phyloP scores from a whole-genome alignment of 2,329 filamentous ascomycete genomes.

The Aspergillus vadensis region DNA sequence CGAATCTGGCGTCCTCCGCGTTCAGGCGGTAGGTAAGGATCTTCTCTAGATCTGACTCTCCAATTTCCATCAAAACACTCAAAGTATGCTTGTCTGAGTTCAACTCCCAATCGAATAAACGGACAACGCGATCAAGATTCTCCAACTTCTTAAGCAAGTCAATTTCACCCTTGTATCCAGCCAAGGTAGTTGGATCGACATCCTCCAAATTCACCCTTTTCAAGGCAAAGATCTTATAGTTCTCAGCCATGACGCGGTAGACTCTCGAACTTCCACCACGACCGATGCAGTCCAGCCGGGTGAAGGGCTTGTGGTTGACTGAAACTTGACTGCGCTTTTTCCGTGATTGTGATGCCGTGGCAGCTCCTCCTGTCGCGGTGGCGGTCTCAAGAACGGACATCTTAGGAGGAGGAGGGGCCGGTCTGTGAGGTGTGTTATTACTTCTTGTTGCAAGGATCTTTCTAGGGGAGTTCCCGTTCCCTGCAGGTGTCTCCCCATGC shows the following conservation, averaged over 20 bases:
- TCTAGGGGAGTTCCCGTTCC: constrained; percentile 41
- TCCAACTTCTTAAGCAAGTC: constrained; percentile 80
- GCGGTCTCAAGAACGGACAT: constrained; percentile 96
- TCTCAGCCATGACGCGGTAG: constrained; percentile 95
- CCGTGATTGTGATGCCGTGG: constrained; percentile 69
- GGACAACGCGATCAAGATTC: constrained; percentile 85
- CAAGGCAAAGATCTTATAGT: constrained; percentile 90
- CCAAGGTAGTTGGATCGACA: constrained; percentile 79
- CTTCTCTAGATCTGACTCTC: constrained; percentile 88
- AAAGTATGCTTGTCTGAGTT: constrained; percentile 89
- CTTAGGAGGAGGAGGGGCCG: constrained; percentile 83
- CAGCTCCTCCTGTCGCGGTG: constrained; percentile 78
- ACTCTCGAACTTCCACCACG: constrained; percentile 92
- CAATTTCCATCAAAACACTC: constrained; percentile 94
- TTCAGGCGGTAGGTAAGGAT: constrained; percentile 75
- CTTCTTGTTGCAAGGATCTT: constrained; percentile 56
- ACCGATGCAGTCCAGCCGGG: constrained; percentile 84
- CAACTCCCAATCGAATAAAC: constrained; percentile 87
- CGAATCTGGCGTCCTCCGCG: constrained; percentile 72
- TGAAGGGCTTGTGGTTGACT: constrained; percentile 89
- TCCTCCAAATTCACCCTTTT: constrained; percentile 91
- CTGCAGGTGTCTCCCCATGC: constrained; percentile 48
- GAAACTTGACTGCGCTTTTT: constrained; percentile 81
- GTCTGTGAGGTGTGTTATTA: constrained; percentile 73
- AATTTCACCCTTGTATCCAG: constrained; percentile 93